Base-by-base conservation (phyloP, 1,139 yeast species). In the Scheffersomyces quercinus region DNA sequence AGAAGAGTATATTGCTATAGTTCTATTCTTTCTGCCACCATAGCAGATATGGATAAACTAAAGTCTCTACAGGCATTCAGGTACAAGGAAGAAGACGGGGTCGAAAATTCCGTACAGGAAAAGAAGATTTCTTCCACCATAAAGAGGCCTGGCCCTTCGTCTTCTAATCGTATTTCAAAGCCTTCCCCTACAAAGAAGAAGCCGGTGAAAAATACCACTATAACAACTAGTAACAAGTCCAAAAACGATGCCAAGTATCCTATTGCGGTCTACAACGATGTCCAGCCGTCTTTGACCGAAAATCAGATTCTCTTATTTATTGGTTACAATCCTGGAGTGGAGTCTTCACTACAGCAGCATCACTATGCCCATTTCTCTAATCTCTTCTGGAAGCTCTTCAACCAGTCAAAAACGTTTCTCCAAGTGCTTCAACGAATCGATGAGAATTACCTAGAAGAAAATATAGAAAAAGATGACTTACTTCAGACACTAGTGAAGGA, bases 351-450 rank as follows among this genome's bases (percentile, higher is more conserved):
- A 26, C 64, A 69, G 10, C 90, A 87, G 38, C 93, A 85, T 56
- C 83, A 85, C 56, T 86, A 83, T 58, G 95, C 95, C 0, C 93
- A 86, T 54, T 79, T 68, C 30, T 74, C 88, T 5, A 86, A 86
- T 55, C 61, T 75, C 38, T 86, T 87, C 57, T 86, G 93, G 93
- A 81, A 77, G 49, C 63, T 85, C 30, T 64, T 87, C 50, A 79
- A 78, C 56, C 76, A 79, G 45, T 73, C 85, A 10, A 68, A 75
- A 8, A 50, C 83, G 7, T 70, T 83, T 3, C 28, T 49, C 11
- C 49, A 56, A 30, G 64, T 66, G 5, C 31, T 54, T 7, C 40
- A 37, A 20, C 37, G 35, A 9, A 29, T 40, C 0, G 38, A 15
- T 4, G 16, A 32, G 13, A 14, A 9, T 8, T 28, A 47, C 29